A percentile compares a stretch with the other conserved stretches of the same genome.
Conservation (phyloP, 2,329 filamentous ascomycete genomes). For the Nothophaeocryptopus gaeumannii region DNA sequence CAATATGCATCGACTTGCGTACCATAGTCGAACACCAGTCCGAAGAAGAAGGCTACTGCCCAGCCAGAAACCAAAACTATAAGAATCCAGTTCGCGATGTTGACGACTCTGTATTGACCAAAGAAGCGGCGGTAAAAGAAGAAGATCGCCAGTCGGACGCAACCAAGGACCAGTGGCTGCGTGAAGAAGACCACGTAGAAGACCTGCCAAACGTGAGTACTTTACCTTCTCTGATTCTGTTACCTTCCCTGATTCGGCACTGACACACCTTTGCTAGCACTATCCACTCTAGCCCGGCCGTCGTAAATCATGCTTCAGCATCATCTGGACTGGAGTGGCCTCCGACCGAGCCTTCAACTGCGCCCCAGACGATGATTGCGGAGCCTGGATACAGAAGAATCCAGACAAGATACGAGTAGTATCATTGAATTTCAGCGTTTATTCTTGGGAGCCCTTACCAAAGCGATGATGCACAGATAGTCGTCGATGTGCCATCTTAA, state of each 20-base stretch:
- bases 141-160: conserved; percentile 13
- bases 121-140: conserved; percentile 18
- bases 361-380: conserved; percentile 13
- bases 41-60: conserved; percentile 15
- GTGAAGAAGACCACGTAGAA: conserved; percentile 16
- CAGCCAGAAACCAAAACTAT: conserved; percentile 13
- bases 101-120: conserved; percentile 12
- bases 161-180: conserved; percentile 13
- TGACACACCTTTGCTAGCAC: conserved; percentile 8
- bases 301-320: conserved; percentile 15
- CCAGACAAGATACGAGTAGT: too few species aligned
- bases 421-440: too few species aligned
- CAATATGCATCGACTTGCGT: conserved; percentile 12
- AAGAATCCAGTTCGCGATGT: conserved; percentile 9
- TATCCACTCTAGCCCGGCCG: conserved; percentile 13
- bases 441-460: too few species aligned
- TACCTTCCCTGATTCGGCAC: not conserved
- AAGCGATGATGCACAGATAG: conserved; percentile 9
- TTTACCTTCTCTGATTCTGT: not conserved
- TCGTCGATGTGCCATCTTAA: conserved; percentile 13
- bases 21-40: conserved; percentile 15
- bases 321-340: conserved; percentile 13
- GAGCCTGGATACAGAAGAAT: conserved; percentile 13
- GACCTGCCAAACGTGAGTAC: not conserved
- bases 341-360: conserved; percentile 8